These are phyloP conservation scores for Phytophthora parvispora DNA, from an alignment of 352 stramenopile genomes.

Conservation along the genomic window DNA sequence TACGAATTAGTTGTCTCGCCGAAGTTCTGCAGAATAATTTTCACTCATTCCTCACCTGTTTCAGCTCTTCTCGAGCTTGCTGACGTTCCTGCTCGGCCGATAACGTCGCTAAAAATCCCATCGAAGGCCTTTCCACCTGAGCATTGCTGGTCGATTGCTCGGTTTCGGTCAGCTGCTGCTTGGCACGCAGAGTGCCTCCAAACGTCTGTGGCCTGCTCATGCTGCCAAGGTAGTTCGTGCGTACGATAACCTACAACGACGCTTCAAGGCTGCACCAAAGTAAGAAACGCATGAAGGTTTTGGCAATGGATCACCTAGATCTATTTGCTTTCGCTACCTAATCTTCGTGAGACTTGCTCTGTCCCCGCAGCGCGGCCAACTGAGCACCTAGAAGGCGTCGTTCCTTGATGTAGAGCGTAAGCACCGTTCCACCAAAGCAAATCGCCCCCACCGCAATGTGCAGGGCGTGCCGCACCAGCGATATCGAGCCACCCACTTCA, in stretches of 20 bases:
- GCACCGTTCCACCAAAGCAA: conserved; percentile 53
- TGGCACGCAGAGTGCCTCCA: conserved; percentile 10
- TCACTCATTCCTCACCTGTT: conserved; percentile 18
- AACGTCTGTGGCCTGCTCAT: conserved; percentile 21
- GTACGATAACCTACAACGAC: too few species aligned
- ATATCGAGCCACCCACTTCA: conserved; percentile 18
- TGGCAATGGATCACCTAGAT: neutral
- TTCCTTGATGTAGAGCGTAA: conserved; percentile 62
- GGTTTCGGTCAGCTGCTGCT: conserved; percentile 3
- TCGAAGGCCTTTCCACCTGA: conserved; percentile 2
- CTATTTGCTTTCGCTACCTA: conserved; percentile 25
- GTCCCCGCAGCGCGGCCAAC: conserved; percentile 34
- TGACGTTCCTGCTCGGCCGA: conserved; percentile 32
- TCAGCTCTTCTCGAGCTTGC: conserved; percentile 26
- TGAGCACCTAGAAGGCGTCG: conserved; percentile 48
- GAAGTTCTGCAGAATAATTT: neutral
- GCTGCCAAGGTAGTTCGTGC: neutral
- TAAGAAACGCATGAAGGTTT: conserved; percentile 5
- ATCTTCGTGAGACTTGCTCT: conserved; percentile 30
- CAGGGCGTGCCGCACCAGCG: conserved; percentile 43
- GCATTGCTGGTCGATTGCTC: neutral
- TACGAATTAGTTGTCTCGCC: neutral
- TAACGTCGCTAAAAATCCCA: conserved; percentile 42
- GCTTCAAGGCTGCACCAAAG: conserved; percentile 20
- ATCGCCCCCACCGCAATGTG: conserved; percentile 59